Evolutionary conservation across 208 protist species (phyloP), one percentile per base, ranked within the genome.

Genomic region (Leishmania aethiopica): DNA sequence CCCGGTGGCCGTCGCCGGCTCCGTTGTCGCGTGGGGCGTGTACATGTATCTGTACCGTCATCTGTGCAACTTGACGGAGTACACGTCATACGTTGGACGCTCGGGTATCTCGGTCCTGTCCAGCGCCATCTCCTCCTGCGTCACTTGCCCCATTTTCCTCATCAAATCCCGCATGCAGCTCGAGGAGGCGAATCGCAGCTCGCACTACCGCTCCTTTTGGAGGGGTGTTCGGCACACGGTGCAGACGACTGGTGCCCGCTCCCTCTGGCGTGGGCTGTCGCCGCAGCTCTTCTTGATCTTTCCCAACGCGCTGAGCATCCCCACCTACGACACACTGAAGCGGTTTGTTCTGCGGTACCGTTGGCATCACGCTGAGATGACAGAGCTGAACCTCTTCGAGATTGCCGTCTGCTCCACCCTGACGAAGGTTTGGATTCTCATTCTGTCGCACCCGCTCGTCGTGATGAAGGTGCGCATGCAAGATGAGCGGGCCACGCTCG

Each of bases 291-390:
- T 94, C 28, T 85, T 98, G 17, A 86, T 95, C 10, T 84, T 98
- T 45, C 95, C 95, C 13, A 96, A 96, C 71, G 80, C 93, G 15
- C 84, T 97, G 1, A 86, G 79, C 37, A 78, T 97, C 10, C 95
- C 95, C 35, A 95, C 89, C 22, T 98, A 98, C 80, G 95, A 98
- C 78, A 85, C 81, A 8, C 77, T 97, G 17, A 98, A 98, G 84
- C 57, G 57, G 4, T 55, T 84, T 5, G n/a, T 95, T 19, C 79
- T 96, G 42, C 83, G 79, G 71, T 80, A 89, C 66, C 88, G 81
- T n/a, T 78, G 51, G 66, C 67, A 75, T 49, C 77, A 89, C 55
- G 82, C 70, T 37, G 76, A 76, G 77, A 53, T 78, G 51, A 79
- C 79, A 10, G 87, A 91, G 67, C 71, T 98, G 75, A 96, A 73